These are phyloP conservation scores for Tylopilus sp. DNA, from an alignment of 768 basidiomycete genomes.

Conservation along the genomic window DNA sequence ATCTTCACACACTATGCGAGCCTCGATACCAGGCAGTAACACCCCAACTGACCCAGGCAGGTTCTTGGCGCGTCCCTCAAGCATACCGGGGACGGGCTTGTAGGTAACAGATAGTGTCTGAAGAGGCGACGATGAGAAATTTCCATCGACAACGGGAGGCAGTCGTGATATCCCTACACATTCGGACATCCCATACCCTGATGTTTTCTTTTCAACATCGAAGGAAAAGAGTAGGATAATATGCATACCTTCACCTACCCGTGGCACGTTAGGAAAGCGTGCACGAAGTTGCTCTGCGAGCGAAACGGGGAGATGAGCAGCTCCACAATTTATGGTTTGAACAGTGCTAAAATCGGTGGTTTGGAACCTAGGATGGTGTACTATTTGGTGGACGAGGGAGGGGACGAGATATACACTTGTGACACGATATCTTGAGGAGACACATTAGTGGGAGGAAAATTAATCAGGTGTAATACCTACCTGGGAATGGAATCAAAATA, in stretches of 20 bases:
- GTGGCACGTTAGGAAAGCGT: conserved; percentile 34
- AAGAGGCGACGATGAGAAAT: background rate
- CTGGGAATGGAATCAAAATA: conserved; percentile 54
- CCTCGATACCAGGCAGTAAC: conserved; percentile 62
- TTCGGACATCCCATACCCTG: conserved; percentile 76
- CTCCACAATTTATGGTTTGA: conserved; percentile 45
- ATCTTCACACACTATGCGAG: conserved; percentile 56
- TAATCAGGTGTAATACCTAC: conserved; percentile 34
- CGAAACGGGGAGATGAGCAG: conserved; percentile 62
- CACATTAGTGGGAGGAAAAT: background rate
- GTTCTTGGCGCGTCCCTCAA: conserved; percentile 40
- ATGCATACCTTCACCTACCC: conserved; percentile 45
- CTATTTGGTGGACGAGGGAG: conserved; percentile 61
- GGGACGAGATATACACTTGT: conserved; percentile 53
- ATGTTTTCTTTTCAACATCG: conserved; percentile 3
- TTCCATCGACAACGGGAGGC: background rate
- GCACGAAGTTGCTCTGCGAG: conserved; percentile 41
- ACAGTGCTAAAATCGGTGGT: conserved; percentile 55
- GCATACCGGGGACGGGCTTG: conserved; percentile 43
- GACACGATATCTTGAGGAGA: conserved; percentile 47
- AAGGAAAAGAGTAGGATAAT: background rate
- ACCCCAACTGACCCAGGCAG: conserved; percentile 51
- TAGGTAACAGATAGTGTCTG: conserved; percentile 55
- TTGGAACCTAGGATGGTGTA: conserved; percentile 46
- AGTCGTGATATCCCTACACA: conserved; percentile 38